These are phyloP conservation scores for Brachypodium distachyon DNA, from an alignment of 202 grass and related monocot species.

Conservation along the genomic window DNA sequence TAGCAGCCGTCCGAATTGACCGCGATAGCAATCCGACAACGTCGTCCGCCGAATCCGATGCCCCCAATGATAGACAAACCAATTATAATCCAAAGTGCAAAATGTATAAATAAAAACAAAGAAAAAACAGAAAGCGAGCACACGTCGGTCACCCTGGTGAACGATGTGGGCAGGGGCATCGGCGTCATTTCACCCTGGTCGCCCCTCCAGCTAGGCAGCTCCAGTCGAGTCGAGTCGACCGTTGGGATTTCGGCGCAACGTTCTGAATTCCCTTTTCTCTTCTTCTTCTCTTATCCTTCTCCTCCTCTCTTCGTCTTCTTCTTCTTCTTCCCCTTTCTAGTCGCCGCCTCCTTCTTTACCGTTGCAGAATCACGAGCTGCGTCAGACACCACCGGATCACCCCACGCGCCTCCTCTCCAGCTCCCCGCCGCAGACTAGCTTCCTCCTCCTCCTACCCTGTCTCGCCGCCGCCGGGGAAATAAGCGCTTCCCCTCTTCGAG, in stretches of 20 bases:
- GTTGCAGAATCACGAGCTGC: background rate
- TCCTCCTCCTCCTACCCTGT: background rate
- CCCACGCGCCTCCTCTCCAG: background rate
- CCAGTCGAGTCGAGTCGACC: background rate
- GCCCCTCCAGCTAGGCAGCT: background rate
- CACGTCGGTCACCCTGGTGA: too few species aligned
- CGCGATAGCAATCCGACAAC: too few species aligned
- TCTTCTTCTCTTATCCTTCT: background rate
- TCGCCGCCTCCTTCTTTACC: background rate
- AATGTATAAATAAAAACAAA: too few species aligned
- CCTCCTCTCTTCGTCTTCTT: background rate
- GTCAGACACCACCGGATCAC: background rate
- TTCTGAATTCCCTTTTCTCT: background rate
- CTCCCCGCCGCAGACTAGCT: background rate
- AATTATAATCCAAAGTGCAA: too few species aligned
- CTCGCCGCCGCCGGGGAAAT: background rate
- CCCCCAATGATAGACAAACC: too few species aligned
- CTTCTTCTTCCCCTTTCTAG: background rate
- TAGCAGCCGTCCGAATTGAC: too few species aligned
- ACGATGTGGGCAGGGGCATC: background rate
- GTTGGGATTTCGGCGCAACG: background rate
- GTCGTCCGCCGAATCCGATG: too few species aligned
- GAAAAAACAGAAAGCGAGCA: too few species aligned
- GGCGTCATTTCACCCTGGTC: background rate
- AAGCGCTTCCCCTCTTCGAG: background rate